Conservation (phyloP, 2,329 filamentous ascomycete species). For the Thielaviopsis populi region DNA sequence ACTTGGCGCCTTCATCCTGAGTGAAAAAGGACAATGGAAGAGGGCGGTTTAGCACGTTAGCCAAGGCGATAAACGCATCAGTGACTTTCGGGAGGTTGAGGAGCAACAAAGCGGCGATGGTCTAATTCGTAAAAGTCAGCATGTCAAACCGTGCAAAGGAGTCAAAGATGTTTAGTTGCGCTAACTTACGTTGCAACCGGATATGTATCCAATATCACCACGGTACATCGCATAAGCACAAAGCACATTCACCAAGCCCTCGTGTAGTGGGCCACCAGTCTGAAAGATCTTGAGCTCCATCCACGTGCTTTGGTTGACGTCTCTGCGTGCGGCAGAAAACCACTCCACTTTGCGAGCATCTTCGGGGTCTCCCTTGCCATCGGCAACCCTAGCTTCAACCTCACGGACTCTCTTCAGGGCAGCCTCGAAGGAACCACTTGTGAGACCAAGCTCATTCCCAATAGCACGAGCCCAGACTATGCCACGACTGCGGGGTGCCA, state of each 20-base stretch:
- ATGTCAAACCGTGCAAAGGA: constrained; percentile 17
- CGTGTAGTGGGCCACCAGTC: constrained; percentile 48
- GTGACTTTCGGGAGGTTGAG: constrained; percentile 52
- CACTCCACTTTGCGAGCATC: constrained; percentile 42
- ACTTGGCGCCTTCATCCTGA: constrained; percentile 51
- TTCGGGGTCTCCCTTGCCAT: constrained; percentile 36
- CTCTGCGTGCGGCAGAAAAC: constrained; percentile 48
- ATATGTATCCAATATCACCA: constrained; percentile 63
- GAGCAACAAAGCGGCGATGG: constrained; percentile 57
- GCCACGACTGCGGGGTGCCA: constrained; percentile 55
- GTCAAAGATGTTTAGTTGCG: no score
- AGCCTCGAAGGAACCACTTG: constrained; percentile 51
- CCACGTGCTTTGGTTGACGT: constrained; percentile 51
- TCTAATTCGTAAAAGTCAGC: constrained; percentile 30
- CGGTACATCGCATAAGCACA: constrained; percentile 71
- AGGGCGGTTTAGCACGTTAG: constrained; percentile 63
- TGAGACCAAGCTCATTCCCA: constrained; percentile 57
- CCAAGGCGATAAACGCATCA: constrained; percentile 54
- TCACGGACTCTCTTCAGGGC: constrained; percentile 53
- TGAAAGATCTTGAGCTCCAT: constrained; percentile 60
- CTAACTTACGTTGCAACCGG: constrained; percentile 54
- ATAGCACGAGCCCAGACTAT: constrained; percentile 56
- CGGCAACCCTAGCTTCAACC: constrained; percentile 41
- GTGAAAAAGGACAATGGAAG: constrained; percentile 63
- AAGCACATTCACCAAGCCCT: constrained; percentile 54